These are phyloP conservation scores for Hypoxylon sp. DNA, from an alignment of 2,329 filamentous ascomycete genomes.

Conservation along the genomic window DNA sequence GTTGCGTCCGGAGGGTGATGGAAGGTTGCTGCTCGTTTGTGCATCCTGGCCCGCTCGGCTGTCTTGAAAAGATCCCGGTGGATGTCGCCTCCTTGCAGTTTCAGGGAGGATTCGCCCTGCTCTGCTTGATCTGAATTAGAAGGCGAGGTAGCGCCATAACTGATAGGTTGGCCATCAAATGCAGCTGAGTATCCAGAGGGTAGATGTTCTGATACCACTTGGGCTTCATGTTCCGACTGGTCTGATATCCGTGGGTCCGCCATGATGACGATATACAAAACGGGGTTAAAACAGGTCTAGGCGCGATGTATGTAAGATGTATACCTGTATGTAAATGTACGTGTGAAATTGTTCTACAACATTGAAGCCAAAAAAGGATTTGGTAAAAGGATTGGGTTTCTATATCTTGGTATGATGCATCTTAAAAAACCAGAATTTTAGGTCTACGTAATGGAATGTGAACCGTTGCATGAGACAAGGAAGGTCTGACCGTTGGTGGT, in stretches of 20 bases:
- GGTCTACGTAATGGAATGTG: conserved; percentile 11
- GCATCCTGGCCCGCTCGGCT: conserved; percentile 68
- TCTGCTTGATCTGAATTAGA: conserved; percentile 47
- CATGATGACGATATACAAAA: conserved; percentile 22
- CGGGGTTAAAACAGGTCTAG: conserved; percentile 9
- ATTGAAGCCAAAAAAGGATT: conserved; percentile 1
- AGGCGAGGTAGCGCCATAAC: conserved; percentile 40
- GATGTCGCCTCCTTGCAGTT: conserved; percentile 82
- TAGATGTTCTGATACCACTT: conserved; percentile 59
- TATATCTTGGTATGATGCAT: conserved; percentile 22
- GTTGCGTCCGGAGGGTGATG: conserved; percentile 70
- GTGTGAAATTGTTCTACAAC: conserved; percentile 13
- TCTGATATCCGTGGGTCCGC: conserved; percentile 30
- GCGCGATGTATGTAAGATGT: neutral
- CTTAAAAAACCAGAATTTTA: conserved; percentile 8
- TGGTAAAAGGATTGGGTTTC: neutral
- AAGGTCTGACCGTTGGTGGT: conserved; percentile 3
- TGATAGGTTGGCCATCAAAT: conserved; percentile 55
- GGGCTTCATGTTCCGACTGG: conserved; percentile 49
- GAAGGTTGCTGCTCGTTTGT: conserved; percentile 76
- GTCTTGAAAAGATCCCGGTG: conserved; percentile 84
- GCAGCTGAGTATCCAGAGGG: conserved; percentile 61
- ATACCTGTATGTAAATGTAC: conserved; percentile 13
- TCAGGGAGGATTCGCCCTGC: conserved; percentile 73
- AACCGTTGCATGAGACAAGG: conserved; percentile 1